phyloP scores from a whole-genome alignment of 768 basidiomycete genomes.

The Podaxis sp. region DNA sequence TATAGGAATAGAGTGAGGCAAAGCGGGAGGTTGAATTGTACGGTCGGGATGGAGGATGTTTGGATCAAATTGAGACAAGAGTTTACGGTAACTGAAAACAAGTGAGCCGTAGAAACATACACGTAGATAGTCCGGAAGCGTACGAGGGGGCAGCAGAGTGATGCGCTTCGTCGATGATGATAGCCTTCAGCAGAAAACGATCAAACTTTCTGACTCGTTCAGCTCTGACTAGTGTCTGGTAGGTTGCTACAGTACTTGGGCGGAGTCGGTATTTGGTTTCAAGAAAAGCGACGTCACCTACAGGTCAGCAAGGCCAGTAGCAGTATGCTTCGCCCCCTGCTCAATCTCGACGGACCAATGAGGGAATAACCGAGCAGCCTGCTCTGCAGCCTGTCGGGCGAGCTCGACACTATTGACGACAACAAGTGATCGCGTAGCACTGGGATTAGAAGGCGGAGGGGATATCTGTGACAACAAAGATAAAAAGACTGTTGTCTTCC shows the following conservation, averaged over 20 bases:
- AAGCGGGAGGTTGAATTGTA: constrained; percentile 28
- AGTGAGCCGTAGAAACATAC: not conserved
- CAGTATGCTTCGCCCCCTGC: constrained; percentile 72
- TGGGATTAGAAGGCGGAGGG: constrained; percentile 34
- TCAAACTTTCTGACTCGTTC: constrained; percentile 73
- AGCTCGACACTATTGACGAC: constrained; percentile 90
- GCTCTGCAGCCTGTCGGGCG: constrained; percentile 78
- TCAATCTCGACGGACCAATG: constrained; percentile 86
- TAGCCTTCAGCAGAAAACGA: constrained; percentile 58
- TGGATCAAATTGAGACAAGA: constrained; percentile 80
- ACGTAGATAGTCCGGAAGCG: constrained; percentile 18
- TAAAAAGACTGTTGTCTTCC: constrained; percentile 92
- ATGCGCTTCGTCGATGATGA: constrained; percentile 92
- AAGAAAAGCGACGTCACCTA: constrained; percentile 31
- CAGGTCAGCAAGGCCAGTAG: constrained; percentile 83
- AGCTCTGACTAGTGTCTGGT: constrained; percentile 72
- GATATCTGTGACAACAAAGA: constrained; percentile 66
- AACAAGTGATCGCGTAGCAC: constrained; percentile 62
- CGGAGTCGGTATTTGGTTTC: not conserved
- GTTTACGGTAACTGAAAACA: constrained; percentile 58
- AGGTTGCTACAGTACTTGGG: constrained; percentile 79
- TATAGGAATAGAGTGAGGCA: constrained; percentile 62
- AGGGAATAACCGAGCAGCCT: constrained; percentile 63
- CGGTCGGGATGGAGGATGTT: constrained; percentile 54
- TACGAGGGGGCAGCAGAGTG: constrained; percentile 92